Percentiles rank a stretch among this genome's conserved stretches.
Evolutionary conservation across 129 eudicot genomes (phyloP).

Genomic region (Tagetes erecta): DNA sequence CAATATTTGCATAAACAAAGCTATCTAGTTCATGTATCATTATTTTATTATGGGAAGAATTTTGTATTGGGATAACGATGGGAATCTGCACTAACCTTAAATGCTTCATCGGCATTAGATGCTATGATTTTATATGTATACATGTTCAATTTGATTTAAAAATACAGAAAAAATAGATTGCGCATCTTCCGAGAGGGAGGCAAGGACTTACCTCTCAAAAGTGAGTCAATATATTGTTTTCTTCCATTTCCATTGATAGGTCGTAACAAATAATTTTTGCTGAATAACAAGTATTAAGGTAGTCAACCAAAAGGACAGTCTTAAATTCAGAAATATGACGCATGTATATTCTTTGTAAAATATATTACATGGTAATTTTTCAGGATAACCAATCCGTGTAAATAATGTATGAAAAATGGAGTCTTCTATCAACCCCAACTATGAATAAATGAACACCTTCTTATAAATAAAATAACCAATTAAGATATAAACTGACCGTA

Average conservation of each 20-base stretch:
- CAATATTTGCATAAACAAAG: not conserved
- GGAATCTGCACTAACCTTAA: not conserved
- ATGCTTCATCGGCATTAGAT: not conserved
- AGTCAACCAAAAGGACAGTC: not conserved
- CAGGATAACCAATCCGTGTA: not conserved
- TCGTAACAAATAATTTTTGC: not conserved
- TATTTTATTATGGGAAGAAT: not conserved
- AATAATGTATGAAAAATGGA: not conserved
- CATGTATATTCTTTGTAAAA: not conserved
- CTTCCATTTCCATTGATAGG: not conserved
- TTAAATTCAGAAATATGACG: not conserved
- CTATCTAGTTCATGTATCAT: not conserved
- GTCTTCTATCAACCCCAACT: not conserved
- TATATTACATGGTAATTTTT: slow-evolving; percentile 9
- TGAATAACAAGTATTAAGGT: not conserved
- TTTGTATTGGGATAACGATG: not conserved
- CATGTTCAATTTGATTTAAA: not conserved
- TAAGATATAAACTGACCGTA: slow-evolving; percentile 54
- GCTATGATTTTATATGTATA: not conserved
- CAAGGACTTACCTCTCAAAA: not conserved
- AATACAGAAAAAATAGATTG: not conserved
- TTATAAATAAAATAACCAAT: not conserved
- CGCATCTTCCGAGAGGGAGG: not conserved
- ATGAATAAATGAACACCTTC: not conserved
- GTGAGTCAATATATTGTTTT: not conserved